Percentiles rank a stretch among this genome's conserved stretches.
Evolutionary conservation across 2,329 filamentous ascomycete genomes (phyloP).

Genomic region (Bimuria novae-zelandiae): DNA sequence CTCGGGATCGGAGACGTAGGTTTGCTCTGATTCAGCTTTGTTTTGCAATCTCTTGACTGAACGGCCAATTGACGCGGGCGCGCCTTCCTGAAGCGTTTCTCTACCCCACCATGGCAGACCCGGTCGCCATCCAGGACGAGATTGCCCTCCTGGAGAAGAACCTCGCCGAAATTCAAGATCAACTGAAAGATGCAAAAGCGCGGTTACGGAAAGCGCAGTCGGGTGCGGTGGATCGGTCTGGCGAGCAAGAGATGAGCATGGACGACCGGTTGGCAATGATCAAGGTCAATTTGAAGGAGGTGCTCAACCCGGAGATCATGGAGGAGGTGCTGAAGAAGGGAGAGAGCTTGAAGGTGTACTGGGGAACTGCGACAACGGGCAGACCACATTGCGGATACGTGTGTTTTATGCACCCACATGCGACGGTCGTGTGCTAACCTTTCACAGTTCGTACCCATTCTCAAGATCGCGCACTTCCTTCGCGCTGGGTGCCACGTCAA

Average conservation of each 20-base stretch:
- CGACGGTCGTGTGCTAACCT: conserved; percentile 12
- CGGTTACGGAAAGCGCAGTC: conserved; percentile 32
- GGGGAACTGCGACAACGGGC: conserved; percentile 87
- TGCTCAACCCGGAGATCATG: conserved; percentile 83
- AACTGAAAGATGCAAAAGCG: conserved; percentile 36
- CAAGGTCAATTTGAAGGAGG: conserved; percentile 77
- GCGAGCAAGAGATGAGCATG: conserved; percentile 45
- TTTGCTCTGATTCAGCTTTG: background rate
- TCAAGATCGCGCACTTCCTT: conserved; percentile 89
- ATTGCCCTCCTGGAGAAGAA: conserved; percentile 41
- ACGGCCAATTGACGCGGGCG: background rate
- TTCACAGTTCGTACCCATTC: conserved; percentile 71
- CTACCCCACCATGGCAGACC: conserved; percentile 39
- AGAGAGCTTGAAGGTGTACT: conserved; percentile 78
- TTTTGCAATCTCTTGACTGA: background rate
- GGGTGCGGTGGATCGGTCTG: conserved; percentile 21
- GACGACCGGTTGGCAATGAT: conserved; percentile 75
- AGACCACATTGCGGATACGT: conserved; percentile 83
- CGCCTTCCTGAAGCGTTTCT: background rate
- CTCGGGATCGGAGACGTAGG: background rate
- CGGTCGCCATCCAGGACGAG: conserved; percentile 36
- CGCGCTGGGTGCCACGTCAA: conserved; percentile 82
- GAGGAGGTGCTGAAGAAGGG: conserved; percentile 69
- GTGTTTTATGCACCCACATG: conserved; percentile 12
- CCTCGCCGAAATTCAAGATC: conserved; percentile 34